phyloP scores from a whole-genome alignment of 1,284 basidiomycete species.

The Ustilago xerochloae region DNA sequence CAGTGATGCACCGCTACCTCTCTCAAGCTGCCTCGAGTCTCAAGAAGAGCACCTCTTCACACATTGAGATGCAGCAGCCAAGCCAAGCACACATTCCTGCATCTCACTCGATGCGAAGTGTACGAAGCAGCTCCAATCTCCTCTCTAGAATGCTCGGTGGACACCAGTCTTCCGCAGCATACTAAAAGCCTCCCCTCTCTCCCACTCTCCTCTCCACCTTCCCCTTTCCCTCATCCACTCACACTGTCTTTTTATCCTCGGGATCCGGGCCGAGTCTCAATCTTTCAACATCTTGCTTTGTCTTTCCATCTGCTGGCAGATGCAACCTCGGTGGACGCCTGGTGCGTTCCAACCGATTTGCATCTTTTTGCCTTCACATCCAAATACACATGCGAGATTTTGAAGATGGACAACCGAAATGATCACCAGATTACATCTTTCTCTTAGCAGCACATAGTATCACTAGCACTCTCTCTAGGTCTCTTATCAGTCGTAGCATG shows the following conservation, averaged over 20 bases:
- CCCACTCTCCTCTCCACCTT: slow-evolving; percentile 5
- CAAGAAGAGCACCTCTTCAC: slow-evolving; percentile 53
- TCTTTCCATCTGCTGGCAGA: too few relatives aligned
- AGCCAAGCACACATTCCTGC: slow-evolving; percentile 41
- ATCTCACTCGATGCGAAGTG: slow-evolving; percentile 51
- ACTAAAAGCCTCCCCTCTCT: slow-evolving; percentile 19
- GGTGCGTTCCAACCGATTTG: slow-evolving; percentile 12
- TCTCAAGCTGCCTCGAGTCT: slow-evolving; percentile 55
- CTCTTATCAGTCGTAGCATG: slow-evolving; percentile 32
- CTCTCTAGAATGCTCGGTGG: slow-evolving; percentile 58
- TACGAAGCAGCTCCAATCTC: slow-evolving; percentile 57
- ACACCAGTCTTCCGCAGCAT: slow-evolving; percentile 44
- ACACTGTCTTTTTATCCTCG: slow-evolving; percentile 25
- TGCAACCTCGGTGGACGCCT: too few relatives aligned
- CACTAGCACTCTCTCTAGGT: slow-evolving; percentile 18
- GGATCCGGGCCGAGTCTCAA: slow-evolving; percentile 39
- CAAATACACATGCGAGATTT: too few relatives aligned
- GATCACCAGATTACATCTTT: slow-evolving; percentile 32
- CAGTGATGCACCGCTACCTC: slow-evolving; percentile 59
- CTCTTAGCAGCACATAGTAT: slow-evolving; percentile 22
- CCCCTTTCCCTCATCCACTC: slow-evolving; percentile 9
- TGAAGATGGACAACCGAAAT: slow-evolving; percentile 38
- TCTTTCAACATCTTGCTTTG: slow-evolving; percentile 6
- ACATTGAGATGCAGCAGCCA: slow-evolving; percentile 52
- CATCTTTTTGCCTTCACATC: too few relatives aligned